Conservation (phyloP, 2,329 filamentous ascomycete genomes). For the Fusarium mexicanum region DNA sequence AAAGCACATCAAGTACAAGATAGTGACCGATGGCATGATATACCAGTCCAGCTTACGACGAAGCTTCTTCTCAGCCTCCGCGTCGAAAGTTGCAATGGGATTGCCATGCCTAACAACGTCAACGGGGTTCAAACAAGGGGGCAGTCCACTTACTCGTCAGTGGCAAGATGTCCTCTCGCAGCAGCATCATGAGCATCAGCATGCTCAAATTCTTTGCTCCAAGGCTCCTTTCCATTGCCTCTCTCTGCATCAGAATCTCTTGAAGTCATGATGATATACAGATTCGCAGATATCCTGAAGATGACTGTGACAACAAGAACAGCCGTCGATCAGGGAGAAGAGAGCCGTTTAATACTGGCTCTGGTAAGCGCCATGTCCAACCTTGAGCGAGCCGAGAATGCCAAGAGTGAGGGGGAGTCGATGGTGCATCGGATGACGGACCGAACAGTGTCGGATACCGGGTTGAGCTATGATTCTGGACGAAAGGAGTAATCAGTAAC, state of each 20-base stretch:
- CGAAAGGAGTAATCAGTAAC: neutral
- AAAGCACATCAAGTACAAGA: constrained; percentile 64
- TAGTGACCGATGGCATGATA: constrained; percentile 19
- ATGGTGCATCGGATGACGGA: constrained; percentile 12
- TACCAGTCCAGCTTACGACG: constrained; percentile 18
- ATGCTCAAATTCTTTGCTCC: neutral
- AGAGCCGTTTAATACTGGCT: neutral
- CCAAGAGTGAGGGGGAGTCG: constrained; percentile 20
- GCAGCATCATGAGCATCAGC: constrained; percentile 9
- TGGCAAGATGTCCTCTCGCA: constrained; percentile 8
- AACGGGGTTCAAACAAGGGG: neutral
- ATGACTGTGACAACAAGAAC: neutral
- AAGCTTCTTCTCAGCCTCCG: neutral
- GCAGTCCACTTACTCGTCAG: neutral
- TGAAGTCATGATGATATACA: neutral
- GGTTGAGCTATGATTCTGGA: neutral
- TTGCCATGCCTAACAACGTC: neutral
- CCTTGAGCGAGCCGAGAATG: neutral
- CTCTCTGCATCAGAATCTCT: constrained; percentile 11
- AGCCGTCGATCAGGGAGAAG: neutral
- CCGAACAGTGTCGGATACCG: constrained; percentile 6
- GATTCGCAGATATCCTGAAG: too few species aligned
- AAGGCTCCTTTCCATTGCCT: neutral
- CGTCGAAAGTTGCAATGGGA: constrained; percentile 8
- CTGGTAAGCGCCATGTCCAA: neutral